phyloP scores from a whole-genome alignment of 2,329 filamentous ascomycete species.

The Trichophyton mentagrophytes region DNA sequence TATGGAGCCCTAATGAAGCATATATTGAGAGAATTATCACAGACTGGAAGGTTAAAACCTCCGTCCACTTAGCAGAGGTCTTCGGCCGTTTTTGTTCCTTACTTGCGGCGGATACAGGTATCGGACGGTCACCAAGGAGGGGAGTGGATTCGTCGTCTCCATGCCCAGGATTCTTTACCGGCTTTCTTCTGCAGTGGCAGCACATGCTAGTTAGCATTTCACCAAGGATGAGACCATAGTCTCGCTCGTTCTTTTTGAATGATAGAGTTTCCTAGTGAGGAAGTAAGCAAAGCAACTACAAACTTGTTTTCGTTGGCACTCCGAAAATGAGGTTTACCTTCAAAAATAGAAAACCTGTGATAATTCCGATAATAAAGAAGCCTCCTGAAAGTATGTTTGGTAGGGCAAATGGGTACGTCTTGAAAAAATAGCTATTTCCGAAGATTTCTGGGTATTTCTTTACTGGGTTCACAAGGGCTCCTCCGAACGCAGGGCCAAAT shows the following conservation, averaged over 20 bases:
- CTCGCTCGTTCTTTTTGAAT: conserved; percentile 51
- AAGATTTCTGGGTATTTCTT: conserved; percentile 62
- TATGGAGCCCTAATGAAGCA: conserved; percentile 67
- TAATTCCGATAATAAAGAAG: conserved; percentile 67
- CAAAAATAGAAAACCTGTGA: conserved; percentile 64
- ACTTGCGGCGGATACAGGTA: neutral
- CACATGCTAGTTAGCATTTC: conserved; percentile 44
- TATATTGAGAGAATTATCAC: conserved; percentile 65
- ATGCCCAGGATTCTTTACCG: conserved; percentile 9
- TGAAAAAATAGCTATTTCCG: conserved; percentile 53
- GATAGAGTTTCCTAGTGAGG: conserved; percentile 59
- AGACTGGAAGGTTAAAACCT: conserved; percentile 64
- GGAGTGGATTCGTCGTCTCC: conserved; percentile 22
- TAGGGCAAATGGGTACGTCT: conserved; percentile 65
- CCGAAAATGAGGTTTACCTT: conserved; percentile 34
- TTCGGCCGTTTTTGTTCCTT: conserved; percentile 15
- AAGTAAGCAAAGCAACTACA: neutral
- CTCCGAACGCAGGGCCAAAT: conserved; percentile 77
- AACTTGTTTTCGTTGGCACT: neutral
- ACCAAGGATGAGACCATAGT: conserved; percentile 66
- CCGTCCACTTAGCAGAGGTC: conserved; percentile 32
- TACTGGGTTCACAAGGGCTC: conserved; percentile 69
- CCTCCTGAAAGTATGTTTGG: conserved; percentile 67
- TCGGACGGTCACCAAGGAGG: conserved; percentile 19
- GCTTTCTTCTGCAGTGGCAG: conserved; percentile 17